A percentile compares a stretch with the other conserved stretches of the same genome.
phyloP scores from a whole-genome alignment of 257 asterid genomes.

The Solanum bulbocastanum region DNA sequence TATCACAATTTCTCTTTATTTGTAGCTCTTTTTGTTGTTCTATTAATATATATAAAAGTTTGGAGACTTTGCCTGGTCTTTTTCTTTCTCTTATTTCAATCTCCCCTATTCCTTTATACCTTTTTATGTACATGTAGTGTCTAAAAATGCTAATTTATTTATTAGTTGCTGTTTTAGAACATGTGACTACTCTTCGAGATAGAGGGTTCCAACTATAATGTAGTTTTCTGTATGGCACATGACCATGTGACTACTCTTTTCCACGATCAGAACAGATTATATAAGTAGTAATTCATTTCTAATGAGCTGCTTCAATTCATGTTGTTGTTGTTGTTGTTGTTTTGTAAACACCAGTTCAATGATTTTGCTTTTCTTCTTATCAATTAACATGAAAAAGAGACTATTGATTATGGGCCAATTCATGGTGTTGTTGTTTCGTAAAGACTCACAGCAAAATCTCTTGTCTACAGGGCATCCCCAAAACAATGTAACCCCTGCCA shows the following conservation, averaged over 20 bases:
- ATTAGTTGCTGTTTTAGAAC: not conserved
- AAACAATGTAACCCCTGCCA: conserved; percentile 37
- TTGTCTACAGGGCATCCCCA: conserved; percentile 45
- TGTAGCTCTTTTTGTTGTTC: not conserved
- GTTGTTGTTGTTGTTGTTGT: not conserved
- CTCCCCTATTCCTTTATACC: not conserved
- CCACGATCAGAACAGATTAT: not conserved
- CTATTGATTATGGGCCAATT: not conserved
- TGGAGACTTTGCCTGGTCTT: not conserved
- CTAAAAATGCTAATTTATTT: not conserved
- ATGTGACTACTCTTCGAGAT: not conserved
- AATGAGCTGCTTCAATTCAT: not conserved
- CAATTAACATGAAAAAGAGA: not conserved
- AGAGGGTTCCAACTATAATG: not conserved
- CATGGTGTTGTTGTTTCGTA: not conserved
- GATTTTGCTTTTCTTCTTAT: not conserved
- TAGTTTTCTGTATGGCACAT: not conserved
- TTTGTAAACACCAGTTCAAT: not conserved
- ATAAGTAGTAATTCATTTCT: not conserved
- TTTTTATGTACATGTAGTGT: not conserved
- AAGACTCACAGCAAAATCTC: conserved; percentile 8
- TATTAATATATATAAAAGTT: not conserved
- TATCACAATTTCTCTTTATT: not conserved
- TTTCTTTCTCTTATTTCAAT: not conserved
- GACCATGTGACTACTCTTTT: not conserved